Evolutionary conservation across 2,329 filamentous ascomycete genomes (phyloP), one percentile per base, ranked within the genome.

Genomic region (Microascus cirrosus): DNA sequence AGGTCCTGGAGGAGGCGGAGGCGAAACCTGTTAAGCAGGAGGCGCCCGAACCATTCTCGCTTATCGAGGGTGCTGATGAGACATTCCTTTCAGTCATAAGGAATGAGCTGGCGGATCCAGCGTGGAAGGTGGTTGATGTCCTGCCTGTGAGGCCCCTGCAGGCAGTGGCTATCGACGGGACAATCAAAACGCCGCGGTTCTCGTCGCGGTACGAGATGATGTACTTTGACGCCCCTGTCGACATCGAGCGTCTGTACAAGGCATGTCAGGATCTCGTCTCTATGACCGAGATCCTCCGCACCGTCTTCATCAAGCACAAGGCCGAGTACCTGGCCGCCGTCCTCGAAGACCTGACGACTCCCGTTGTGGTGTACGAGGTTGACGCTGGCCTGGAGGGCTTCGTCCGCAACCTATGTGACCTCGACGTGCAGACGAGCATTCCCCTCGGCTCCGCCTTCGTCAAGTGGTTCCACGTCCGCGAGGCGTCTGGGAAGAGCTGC

Each of bases 161-260:
- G 63, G 74, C 79, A 45, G 72, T 85, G 22, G 83, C 83, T 15
- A 76, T 87, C 48, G 74, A 73, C 60, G 82, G 76, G 24, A 86
- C 83, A 0, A 74, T 80, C 1, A 70, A 79, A 18, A 69, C 76
- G 2, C 83, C 83, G 3, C 77, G 84, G 2, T 85, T 81, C 64
- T 86, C 83, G 0, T 70, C 81, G 1, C 80, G 83, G 15, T 87
- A 89, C 64, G 83, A 83, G 60, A 74, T 84, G 59, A 81, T 88
- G 67, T 82, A 82, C 67, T 78, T 88, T 57, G 75, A 81, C 25
- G 74, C 73, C 0, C 61, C 63, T 0, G 70, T 86, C 13, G 71
- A 85, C 56, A 64, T 74, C 15, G 68, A 73, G 12, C 74, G 74
- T 13, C 73, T 85, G 25, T 70, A 77, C 35, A 60, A 69, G 20